These are phyloP conservation scores for Physcomitrium patens DNA, from an alignment of 225 moss, liverwort and hornwort genomes.

Conservation along the genomic window DNA sequence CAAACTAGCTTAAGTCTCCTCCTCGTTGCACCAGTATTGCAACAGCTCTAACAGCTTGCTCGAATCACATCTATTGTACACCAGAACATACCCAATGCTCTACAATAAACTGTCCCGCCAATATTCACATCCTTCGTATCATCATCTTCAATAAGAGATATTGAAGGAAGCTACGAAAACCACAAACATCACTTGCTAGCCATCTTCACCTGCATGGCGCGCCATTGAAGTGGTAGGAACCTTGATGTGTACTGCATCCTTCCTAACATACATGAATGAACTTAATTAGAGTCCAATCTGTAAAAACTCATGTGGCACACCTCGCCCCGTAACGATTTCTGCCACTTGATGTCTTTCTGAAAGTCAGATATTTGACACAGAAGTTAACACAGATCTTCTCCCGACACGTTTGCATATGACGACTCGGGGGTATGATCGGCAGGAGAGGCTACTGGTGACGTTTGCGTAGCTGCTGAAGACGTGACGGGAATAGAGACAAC, in stretches of 20 bases:
- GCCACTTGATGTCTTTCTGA: constrained; percentile 1
- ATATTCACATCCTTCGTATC: constrained; percentile 45
- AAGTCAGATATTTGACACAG: background rate
- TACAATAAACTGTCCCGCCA: constrained; percentile 12
- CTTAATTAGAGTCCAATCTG: constrained; percentile 14
- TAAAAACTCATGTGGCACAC: constrained; percentile 14
- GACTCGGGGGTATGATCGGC: constrained; percentile 49
- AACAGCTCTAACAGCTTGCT: background rate
- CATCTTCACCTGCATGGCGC: constrained; percentile 6
- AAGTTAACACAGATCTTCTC: constrained; percentile 52
- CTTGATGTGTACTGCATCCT: constrained; percentile 14
- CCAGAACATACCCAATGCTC: constrained; percentile 8
- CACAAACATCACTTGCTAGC: background rate
- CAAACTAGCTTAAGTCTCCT: background rate
- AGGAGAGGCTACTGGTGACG: constrained; percentile 57
- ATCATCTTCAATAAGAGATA: constrained; percentile 36
- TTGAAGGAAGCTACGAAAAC: constrained; percentile 23
- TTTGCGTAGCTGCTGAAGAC: constrained; percentile 60
- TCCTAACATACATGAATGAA: constrained; percentile 19
- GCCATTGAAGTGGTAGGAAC: constrained; percentile 16
- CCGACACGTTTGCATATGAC: constrained; percentile 44
- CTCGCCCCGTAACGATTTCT: constrained; percentile 25
- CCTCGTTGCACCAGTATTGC: background rate
- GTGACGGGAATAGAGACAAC: constrained; percentile 48
- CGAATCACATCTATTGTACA: constrained; percentile 34